Conservation (phyloP, 2,329 filamentous ascomycete species). For the Ilyonectria robusta region DNA sequence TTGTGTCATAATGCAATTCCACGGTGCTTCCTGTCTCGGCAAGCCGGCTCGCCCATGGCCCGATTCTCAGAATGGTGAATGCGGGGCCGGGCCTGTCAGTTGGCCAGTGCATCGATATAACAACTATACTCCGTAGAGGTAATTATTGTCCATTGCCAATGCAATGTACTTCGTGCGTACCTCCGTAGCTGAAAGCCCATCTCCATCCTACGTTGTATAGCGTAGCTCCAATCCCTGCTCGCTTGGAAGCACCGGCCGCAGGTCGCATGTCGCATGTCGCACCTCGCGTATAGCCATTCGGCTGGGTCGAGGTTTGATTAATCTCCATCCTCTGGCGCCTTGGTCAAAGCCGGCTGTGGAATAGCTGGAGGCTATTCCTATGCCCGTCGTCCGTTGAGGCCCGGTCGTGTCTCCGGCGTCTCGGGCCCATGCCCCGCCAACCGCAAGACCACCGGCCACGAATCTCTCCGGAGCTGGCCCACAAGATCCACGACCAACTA, state of each 20-base stretch:
- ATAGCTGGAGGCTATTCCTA: conserved; percentile 17
- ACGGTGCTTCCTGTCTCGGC: conserved; percentile 2
- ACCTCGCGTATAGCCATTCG: background rate
- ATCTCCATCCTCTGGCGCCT: background rate
- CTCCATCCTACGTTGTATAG: background rate
- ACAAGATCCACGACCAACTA: conserved; percentile 14
- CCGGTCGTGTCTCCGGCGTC: conserved; percentile 23
- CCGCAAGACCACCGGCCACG: conserved; percentile 10
- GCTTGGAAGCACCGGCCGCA: background rate
- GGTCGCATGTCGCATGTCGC: background rate
- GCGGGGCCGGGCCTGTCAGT: conserved; percentile 4
- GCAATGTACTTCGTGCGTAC: background rate
- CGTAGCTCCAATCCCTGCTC: background rate
- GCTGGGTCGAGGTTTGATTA: background rate
- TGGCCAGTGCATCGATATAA: conserved; percentile 20
- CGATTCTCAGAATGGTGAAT: conserved; percentile 7
- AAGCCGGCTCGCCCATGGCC: background rate
- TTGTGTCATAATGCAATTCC: conserved; percentile 14
- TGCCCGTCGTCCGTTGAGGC: conserved; percentile 8
- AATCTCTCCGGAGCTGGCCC: conserved; percentile 24
- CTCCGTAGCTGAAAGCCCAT: background rate
- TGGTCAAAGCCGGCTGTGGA: background rate
- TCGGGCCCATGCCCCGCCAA: conserved; percentile 29
- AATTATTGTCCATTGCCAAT: background rate
- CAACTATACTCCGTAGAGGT: background rate